Conservation (phyloP, 768 basidiomycete genomes). For the Clitopilus hobsonii region DNA sequence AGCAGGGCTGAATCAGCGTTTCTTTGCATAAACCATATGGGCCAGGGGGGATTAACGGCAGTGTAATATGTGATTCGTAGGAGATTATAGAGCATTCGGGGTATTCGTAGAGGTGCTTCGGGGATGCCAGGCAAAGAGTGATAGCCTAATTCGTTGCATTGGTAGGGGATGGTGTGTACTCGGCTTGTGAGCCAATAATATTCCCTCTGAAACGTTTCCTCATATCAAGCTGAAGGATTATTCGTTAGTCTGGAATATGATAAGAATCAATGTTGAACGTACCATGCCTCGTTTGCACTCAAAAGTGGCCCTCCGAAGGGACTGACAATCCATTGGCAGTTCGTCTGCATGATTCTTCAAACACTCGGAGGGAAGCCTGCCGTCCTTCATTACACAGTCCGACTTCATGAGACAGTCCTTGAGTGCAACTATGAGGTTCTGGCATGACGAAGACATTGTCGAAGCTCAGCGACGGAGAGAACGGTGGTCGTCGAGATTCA, state of each 20-base stretch:
- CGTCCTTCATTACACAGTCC: slow-evolving; percentile 81
- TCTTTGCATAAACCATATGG: background rate
- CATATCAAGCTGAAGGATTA: slow-evolving; percentile 64
- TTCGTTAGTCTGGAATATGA: background rate
- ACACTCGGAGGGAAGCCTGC: slow-evolving; percentile 80
- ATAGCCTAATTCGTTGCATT: slow-evolving; percentile 18
- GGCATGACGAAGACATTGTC: slow-evolving; percentile 76
- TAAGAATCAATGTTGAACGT: slow-evolving; percentile 17
- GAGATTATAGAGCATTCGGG: background rate
- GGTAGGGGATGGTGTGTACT: slow-evolving; percentile 19
- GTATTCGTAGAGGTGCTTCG: background rate
- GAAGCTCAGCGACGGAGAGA: background rate
- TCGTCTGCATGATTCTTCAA: slow-evolving; percentile 69
- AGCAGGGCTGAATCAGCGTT: slow-evolving; percentile 1
- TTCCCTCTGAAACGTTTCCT: slow-evolving; percentile 79
- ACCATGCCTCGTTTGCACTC: slow-evolving; percentile 93
- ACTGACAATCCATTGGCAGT: slow-evolving; percentile 77
- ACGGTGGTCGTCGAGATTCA: background rate
- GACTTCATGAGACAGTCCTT: slow-evolving; percentile 82
- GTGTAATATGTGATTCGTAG: background rate
- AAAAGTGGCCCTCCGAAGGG: slow-evolving; percentile 75
- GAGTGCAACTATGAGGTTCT: slow-evolving; percentile 69
- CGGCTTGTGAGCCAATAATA: slow-evolving; percentile 49
- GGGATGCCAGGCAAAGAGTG: background rate
- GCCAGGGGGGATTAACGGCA: background rate